phyloP scores from a whole-genome alignment of 2,329 filamentous ascomycete species.

The Tolypocladium ophioglossoides region DNA sequence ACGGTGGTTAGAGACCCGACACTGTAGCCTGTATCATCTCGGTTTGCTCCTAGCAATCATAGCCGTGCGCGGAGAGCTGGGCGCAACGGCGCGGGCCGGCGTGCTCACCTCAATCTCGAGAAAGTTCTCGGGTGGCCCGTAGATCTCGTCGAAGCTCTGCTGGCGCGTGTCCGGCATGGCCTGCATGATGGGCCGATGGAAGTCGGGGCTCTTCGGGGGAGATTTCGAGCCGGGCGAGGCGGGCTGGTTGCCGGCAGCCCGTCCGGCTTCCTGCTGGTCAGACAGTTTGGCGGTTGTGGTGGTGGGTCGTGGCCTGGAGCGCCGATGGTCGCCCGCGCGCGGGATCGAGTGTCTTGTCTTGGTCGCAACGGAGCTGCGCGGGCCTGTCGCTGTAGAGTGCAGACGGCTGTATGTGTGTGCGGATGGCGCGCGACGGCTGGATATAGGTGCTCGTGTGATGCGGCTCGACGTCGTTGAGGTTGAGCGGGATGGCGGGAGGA shows the following conservation, averaged over 20 bases:
- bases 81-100: neutral
- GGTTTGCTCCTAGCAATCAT: neutral
- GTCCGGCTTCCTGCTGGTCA: conserved; percentile 23
- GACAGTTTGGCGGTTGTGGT: conserved; percentile 30
- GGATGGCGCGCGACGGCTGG: neutral
- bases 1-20: neutral
- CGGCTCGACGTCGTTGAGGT: neutral
- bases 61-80: neutral
- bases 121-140: conserved; percentile 96
- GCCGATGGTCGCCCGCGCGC: neutral
- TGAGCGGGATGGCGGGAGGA: neutral
- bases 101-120: conserved; percentile 80
- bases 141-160: conserved; percentile 98
- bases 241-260: conserved; percentile 14
- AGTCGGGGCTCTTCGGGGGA: conserved; percentile 22
- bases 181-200: conserved; percentile 47
- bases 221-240: conserved; percentile 4
- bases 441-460: neutral
- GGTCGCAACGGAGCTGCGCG: neutral
- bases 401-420: neutral
- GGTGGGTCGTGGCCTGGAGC: neutral
- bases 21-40: neutral
- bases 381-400: neutral
- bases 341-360: neutral
- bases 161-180: conserved; percentile 64